phyloP scores from a whole-genome alignment of 2,329 filamentous ascomycete genomes.

The Sporothrix pseudoabietina region DNA sequence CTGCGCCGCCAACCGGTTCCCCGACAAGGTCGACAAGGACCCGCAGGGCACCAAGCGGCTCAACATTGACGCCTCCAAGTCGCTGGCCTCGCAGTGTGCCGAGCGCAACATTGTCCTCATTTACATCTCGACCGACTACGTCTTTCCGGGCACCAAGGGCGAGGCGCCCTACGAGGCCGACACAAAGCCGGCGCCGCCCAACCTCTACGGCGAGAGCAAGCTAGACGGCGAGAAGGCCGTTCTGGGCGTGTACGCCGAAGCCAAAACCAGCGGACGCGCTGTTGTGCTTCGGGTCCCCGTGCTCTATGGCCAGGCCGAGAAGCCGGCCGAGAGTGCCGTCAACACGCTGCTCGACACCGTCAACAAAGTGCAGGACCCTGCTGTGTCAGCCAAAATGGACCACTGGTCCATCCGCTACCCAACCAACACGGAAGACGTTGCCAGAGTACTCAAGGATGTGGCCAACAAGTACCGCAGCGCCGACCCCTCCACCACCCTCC shows the following conservation, averaged over 20 bases:
- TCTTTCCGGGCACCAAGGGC: slow-evolving; percentile 72
- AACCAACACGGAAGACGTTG: slow-evolving; percentile 87
- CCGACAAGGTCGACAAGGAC: slow-evolving; percentile 80
- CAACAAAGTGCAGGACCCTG: slow-evolving; percentile 69
- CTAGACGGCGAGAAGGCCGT: slow-evolving; percentile 65
- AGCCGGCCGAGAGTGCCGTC: slow-evolving; percentile 74
- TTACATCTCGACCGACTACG: slow-evolving; percentile 83
- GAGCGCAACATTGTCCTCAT: slow-evolving; percentile 64
- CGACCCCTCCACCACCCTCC: slow-evolving; percentile 57
- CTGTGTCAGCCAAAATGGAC: slow-evolving; percentile 72
- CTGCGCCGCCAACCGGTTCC: slow-evolving; percentile 84
- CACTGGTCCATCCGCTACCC: slow-evolving; percentile 84
- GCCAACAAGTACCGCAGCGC: slow-evolving; percentile 65
- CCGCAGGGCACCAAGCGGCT: slow-evolving; percentile 72
- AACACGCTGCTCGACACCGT: slow-evolving; percentile 78
- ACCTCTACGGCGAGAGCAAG: slow-evolving; percentile 70
- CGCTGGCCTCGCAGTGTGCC: slow-evolving; percentile 67
- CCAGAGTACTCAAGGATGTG: slow-evolving; percentile 64
- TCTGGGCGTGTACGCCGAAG: slow-evolving; percentile 58
- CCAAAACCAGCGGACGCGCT: slow-evolving; percentile 51
- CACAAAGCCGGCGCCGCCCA: slow-evolving; percentile 68
- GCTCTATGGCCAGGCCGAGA: slow-evolving; percentile 76
- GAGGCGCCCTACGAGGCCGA: slow-evolving; percentile 78
- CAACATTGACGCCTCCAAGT: slow-evolving; percentile 71
- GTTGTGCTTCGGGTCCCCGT: slow-evolving; percentile 80